A percentile compares a stretch with the other conserved stretches of the same genome.
phyloP scores from a whole-genome alignment of 257 asterid species.

The Salvia hispanica region DNA sequence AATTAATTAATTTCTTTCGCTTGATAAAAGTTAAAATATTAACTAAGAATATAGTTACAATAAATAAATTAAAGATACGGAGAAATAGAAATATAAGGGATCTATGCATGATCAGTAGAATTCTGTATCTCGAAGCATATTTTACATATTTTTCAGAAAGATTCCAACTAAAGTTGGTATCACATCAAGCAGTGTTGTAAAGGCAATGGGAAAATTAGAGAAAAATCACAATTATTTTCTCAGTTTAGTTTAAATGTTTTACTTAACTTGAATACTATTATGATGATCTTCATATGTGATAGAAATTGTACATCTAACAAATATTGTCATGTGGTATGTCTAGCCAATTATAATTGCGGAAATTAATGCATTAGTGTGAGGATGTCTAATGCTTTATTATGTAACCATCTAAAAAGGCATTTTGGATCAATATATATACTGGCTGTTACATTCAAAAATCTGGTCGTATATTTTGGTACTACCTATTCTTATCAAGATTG shows the following conservation, averaged over 20 bases:
- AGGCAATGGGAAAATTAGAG: neutral
- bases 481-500: constrained; percentile 33
- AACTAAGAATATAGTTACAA: neutral
- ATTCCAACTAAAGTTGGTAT: constrained; percentile 8
- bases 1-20: too few relatives aligned
- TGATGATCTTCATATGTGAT: neutral
- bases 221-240: neutral
- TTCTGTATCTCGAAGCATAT: constrained; percentile 7
- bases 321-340: too few relatives aligned
- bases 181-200: neutral
- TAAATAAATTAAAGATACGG: neutral
- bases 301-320: too few relatives aligned
- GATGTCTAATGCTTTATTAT: neutral
- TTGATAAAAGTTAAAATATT: too few relatives aligned
- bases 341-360: too few relatives aligned
- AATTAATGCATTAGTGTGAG: too few relatives aligned
- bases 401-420: neutral
- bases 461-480: constrained; percentile 5
- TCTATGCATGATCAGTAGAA: constrained; percentile 6
- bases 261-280: too few relatives aligned
- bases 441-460: constrained; percentile 17
- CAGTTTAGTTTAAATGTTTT: too few relatives aligned
- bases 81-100: constrained; percentile 23
- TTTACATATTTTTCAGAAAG: neutral
- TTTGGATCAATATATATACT: neutral